A percentile compares a stretch with the other conserved stretches of the same genome.
These are phyloP conservation scores for Sporopachydermia lactativora DNA, from an alignment of 805 yeast species.

Conservation along the genomic window DNA sequence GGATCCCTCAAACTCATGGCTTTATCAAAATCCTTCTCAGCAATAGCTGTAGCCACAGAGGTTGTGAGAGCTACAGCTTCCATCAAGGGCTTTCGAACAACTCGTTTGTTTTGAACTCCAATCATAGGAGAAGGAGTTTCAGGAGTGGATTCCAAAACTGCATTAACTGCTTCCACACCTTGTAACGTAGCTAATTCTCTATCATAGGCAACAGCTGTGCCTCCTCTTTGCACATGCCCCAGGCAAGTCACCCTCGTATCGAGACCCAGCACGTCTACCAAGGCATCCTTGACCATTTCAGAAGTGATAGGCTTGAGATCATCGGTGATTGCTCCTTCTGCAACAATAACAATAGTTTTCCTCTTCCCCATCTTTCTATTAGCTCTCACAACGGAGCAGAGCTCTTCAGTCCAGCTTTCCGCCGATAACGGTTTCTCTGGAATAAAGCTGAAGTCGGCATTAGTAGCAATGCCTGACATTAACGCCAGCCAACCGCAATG, in stretches of 20 bases:
- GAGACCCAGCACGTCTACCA: conserved; percentile 63
- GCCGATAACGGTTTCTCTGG: conserved; percentile 86
- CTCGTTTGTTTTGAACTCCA: conserved; percentile 76
- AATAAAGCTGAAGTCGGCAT: conserved; percentile 87
- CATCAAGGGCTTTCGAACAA: conserved; percentile 70
- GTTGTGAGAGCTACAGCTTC: conserved; percentile 84
- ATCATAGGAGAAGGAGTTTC: conserved; percentile 91
- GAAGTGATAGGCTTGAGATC: conserved; percentile 72
- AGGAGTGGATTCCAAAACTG: conserved; percentile 79
- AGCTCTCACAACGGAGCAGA: conserved; percentile 57
- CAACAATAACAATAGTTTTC: conserved; percentile 91
- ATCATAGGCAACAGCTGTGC: conserved; percentile 93
- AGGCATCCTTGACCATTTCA: conserved; percentile 65
- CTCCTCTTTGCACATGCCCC: conserved; percentile 98
- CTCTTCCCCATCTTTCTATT: conserved; percentile 84
- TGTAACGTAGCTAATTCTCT: conserved; percentile 85
- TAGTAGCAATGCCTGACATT: conserved; percentile 94
- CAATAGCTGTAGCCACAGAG: conserved; percentile 83
- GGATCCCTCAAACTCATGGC: conserved; percentile 84
- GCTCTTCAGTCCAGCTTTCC: conserved; percentile 65
- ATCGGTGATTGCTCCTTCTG: conserved; percentile 91
- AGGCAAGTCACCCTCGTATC: conserved; percentile 92
- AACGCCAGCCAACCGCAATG: conserved; percentile 98
- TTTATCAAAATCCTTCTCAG: conserved; percentile 58
- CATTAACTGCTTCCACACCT: conserved; percentile 95